A percentile compares a stretch with the other conserved stretches of the same genome.
Conservation (phyloP, 139 green algal species). For the Volvox africanus region DNA sequence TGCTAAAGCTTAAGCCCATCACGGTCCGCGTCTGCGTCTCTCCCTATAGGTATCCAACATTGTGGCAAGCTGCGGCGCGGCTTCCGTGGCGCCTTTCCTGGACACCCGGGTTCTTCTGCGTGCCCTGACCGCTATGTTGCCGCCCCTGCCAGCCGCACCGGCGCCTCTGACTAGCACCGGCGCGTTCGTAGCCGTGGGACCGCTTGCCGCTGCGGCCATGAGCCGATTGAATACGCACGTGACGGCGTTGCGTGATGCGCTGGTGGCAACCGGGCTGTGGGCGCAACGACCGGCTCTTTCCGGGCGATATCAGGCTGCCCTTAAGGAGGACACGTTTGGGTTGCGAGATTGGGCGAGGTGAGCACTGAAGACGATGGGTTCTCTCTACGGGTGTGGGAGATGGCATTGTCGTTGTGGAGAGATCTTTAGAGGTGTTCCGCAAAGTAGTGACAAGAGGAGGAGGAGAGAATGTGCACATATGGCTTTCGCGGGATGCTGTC, state of each 20-base stretch:
- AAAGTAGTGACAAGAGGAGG: neutral
- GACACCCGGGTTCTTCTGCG: conserved; percentile 29
- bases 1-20: too few species aligned
- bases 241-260: neutral
- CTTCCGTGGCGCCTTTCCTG: neutral
- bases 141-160: conserved; percentile 15
- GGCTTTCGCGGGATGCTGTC: too few species aligned
- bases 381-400: too few species aligned
- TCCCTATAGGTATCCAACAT: neutral
- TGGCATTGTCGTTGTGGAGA: too few species aligned
- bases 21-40: too few species aligned
- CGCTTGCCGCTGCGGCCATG: neutral
- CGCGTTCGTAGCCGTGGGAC: neutral
- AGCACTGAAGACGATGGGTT: neutral
- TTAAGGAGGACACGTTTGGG: neutral
- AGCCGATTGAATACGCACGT: neutral
- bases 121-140: conserved; percentile 3
- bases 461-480: neutral
- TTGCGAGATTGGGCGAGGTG: conserved; percentile 10
- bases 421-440: neutral
- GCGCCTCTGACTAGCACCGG: neutral
- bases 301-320: neutral
- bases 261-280: conserved; percentile 20
- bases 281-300: conserved; percentile 19
- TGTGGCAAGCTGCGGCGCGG: neutral